These are phyloP conservation scores for Crotalaria pallida DNA, from an alignment of 306 rosid species.

Conservation along the genomic window DNA sequence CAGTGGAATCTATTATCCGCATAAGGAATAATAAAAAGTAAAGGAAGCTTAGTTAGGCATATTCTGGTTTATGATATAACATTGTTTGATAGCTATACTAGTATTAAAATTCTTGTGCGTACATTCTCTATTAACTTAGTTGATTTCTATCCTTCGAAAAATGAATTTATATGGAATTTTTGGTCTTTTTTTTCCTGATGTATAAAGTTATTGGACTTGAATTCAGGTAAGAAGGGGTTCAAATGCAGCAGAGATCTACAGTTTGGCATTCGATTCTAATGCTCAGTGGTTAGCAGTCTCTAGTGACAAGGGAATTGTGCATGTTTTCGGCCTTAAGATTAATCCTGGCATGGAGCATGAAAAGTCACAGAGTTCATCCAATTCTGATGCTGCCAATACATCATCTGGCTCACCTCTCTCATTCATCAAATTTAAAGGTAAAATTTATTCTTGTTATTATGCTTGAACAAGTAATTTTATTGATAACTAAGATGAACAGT, in stretches of 20 bases:
- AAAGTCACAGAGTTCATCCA: slow-evolving; percentile 20
- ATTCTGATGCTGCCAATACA: slow-evolving; percentile 29
- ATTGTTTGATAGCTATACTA: background rate
- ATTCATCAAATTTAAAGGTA: slow-evolving; percentile 44
- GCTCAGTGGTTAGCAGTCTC: too few species aligned
- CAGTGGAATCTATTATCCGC: background rate
- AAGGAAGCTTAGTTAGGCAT: background rate
- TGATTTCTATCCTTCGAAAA: background rate
- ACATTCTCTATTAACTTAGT: background rate
- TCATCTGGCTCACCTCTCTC: slow-evolving; percentile 48
- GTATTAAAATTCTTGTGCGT: background rate
- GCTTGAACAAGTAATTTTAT: background rate
- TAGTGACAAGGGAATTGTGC: slow-evolving; percentile 69
- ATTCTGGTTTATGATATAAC: background rate
- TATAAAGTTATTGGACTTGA: background rate
- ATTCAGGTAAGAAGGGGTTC: slow-evolving; percentile 59
- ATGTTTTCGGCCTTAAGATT: slow-evolving; percentile 56
- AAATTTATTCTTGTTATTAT: background rate
- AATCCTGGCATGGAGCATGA: slow-evolving; percentile 36
- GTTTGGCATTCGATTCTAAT: too few species aligned
- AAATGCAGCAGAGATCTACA: too few species aligned
- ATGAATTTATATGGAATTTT: background rate
- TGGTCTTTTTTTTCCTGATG: background rate
- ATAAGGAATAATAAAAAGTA: background rate
- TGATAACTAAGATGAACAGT: background rate